Evolutionary conservation across 352 stramenopile species (phyloP).

Genomic region (Pythium aquatile): DNA sequence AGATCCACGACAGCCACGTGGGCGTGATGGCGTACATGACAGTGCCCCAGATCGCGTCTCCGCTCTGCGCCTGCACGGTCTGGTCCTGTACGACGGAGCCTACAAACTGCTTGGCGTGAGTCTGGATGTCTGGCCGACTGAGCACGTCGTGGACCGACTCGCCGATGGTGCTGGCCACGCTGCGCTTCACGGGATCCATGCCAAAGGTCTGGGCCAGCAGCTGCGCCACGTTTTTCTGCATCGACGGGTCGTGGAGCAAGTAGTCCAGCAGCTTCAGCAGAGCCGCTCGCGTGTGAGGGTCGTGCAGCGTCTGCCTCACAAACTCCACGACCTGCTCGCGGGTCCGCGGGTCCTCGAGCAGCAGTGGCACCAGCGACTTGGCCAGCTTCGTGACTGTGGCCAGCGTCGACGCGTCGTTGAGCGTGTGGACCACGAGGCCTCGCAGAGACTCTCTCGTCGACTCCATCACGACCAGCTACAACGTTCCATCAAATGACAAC

Average conservation of each 20-base stretch:
- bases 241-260: conserved; percentile 59
- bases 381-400: conserved; percentile 47
- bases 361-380: conserved; percentile 40
- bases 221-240: conserved; percentile 51
- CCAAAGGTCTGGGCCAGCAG: conserved; percentile 65
- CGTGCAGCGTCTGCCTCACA: conserved; percentile 42
- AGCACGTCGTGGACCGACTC: conserved; percentile 75
- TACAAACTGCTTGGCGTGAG: conserved; percentile 84
- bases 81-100: conserved; percentile 76
- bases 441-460: conserved; percentile 53
- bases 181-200: conserved; percentile 67
- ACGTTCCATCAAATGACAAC: not conserved
- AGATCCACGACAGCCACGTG: conserved; percentile 75
- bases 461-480: conserved; percentile 69
- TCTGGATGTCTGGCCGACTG: conserved; percentile 69
- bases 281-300: conserved; percentile 45
- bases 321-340: conserved; percentile 56
- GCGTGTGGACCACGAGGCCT: conserved; percentile 49
- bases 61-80: conserved; percentile 74
- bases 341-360: conserved; percentile 60
- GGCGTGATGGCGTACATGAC: conserved; percentile 81
- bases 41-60: conserved; percentile 77
- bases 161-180: conserved; percentile 50
- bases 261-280: conserved; percentile 59
- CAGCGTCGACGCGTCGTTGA: conserved; percentile 61